phyloP scores from a whole-genome alignment of 257 asterid genomes.

The Knoxia roxburghii region DNA sequence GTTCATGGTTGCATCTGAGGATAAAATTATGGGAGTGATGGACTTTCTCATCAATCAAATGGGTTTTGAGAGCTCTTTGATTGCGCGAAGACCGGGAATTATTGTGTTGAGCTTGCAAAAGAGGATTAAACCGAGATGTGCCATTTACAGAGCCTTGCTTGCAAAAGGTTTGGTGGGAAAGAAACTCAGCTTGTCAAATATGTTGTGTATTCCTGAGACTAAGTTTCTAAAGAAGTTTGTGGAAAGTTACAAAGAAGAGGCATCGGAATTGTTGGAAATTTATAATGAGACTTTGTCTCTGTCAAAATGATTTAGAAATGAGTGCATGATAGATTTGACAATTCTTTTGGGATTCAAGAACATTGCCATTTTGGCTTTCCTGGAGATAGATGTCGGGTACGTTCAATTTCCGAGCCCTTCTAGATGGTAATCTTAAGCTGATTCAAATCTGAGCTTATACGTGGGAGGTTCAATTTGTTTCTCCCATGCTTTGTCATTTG shows the following conservation, averaged over 20 bases:
- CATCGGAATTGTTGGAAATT: conserved; percentile 7
- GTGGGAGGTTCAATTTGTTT: too few relatives aligned
- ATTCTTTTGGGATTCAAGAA: not conserved
- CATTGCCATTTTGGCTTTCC: not conserved
- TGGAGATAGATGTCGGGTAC: not conserved
- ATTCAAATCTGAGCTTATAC: not conserved
- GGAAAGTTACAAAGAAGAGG: not conserved
- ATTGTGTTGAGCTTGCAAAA: conserved; percentile 19
- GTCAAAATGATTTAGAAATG: not conserved
- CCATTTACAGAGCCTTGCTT: not conserved
- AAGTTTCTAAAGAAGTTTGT: not conserved
- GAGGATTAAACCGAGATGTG: conserved; percentile 26
- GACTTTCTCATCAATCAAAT: conserved; percentile 18
- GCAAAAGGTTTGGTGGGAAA: conserved; percentile 18
- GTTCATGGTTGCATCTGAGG: conserved; percentile 16
- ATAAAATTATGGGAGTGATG: conserved; percentile 17
- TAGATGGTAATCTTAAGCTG: not conserved
- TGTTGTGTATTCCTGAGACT: conserved; percentile 1
- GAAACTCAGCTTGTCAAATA: not conserved
- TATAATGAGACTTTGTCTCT: not conserved
- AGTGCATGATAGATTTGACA: not conserved
- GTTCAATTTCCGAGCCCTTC: not conserved
- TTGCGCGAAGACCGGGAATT: conserved; percentile 1
- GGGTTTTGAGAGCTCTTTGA: conserved; percentile 16
- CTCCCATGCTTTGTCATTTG: not conserved